phyloP scores from a whole-genome alignment of 2,329 filamentous ascomycete species.

The Paecilomyces dactylethromorphus region DNA sequence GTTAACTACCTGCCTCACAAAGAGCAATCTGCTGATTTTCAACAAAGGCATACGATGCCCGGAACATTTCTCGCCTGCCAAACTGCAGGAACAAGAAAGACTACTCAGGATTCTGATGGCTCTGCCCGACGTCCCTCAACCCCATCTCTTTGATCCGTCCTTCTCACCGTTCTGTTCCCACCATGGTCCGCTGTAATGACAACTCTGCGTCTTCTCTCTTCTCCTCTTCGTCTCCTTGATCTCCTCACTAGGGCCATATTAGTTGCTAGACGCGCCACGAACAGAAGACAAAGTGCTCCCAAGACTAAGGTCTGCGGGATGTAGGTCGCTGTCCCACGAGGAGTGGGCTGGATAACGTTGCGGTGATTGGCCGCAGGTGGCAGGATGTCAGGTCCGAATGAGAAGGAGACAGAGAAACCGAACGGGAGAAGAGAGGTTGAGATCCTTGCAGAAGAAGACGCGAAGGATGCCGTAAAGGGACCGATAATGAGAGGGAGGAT shows the following conservation, averaged over 20 bases:
- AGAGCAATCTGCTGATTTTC: neutral
- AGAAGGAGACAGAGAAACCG: conserved; percentile 30
- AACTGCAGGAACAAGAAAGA: neutral
- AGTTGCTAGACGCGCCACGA: conserved; percentile 21
- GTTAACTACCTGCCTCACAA: neutral
- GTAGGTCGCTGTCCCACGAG: conserved; percentile 13
- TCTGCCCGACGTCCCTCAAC: neutral
- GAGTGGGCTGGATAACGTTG: neutral
- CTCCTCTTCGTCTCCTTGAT: conserved; percentile 12
- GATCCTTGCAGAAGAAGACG: conserved; percentile 17
- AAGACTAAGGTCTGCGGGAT: conserved; percentile 26
- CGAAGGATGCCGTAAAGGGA: conserved; percentile 13
- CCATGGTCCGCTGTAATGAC: neutral
- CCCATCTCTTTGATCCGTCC: neutral
- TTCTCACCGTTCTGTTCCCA: neutral
- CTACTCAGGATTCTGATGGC: neutral
- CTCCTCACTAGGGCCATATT: conserved; percentile 22
- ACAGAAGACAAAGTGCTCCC: conserved; percentile 23
- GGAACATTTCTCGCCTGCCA: neutral
- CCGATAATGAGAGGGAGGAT: conserved; percentile 21
- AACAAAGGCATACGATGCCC: neutral
- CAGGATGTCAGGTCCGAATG: conserved; percentile 14
- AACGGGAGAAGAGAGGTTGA: conserved; percentile 28
- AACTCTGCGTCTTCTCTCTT: conserved; percentile 6
- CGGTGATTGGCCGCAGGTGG: conserved; percentile 1